These are phyloP conservation scores for Ramaria sp. DNA, from an alignment of 768 basidiomycete species.

Conservation along the genomic window DNA sequence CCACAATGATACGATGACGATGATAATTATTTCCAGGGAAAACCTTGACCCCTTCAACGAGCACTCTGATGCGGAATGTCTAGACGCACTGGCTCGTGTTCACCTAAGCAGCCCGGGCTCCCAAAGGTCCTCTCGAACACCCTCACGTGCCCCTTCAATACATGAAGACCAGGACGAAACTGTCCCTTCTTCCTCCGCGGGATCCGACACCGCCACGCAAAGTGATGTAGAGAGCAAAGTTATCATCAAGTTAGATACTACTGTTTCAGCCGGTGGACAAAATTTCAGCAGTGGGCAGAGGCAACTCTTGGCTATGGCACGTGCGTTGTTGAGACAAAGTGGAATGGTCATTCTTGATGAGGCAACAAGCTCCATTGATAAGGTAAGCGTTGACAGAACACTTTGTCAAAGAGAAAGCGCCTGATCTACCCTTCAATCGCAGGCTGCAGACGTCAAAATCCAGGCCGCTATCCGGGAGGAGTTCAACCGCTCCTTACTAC, in stretches of 20 bases:
- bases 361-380: constrained; percentile 76
- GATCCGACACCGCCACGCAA: constrained; percentile 39
- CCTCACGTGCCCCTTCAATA: constrained; percentile 38
- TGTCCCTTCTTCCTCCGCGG: constrained; percentile 26
- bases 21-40: constrained; percentile 15
- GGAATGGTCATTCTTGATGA: constrained; percentile 73
- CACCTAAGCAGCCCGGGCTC: constrained; percentile 56
- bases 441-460: constrained; percentile 84
- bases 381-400: neutral
- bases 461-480: constrained; percentile 82
- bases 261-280: constrained; percentile 75
- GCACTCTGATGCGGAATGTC: constrained; percentile 66
- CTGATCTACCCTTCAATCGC: constrained; percentile 15
- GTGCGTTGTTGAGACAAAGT: constrained; percentile 63
- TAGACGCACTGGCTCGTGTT: constrained; percentile 74
- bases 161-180: constrained; percentile 28
- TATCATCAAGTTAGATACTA: constrained; percentile 54
- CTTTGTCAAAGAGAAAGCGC: neutral
- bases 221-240: constrained; percentile 8
- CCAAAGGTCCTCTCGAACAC: constrained; percentile 37
- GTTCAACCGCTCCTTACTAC: constrained; percentile 47
- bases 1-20: neutral
- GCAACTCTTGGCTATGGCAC: constrained; percentile 80
- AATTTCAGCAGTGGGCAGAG: constrained; percentile 93
- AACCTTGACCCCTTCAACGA: constrained; percentile 40